These are phyloP conservation scores for Xylariaceae sp. DNA, from an alignment of 2,329 filamentous ascomycete species.

Conservation along the genomic window DNA sequence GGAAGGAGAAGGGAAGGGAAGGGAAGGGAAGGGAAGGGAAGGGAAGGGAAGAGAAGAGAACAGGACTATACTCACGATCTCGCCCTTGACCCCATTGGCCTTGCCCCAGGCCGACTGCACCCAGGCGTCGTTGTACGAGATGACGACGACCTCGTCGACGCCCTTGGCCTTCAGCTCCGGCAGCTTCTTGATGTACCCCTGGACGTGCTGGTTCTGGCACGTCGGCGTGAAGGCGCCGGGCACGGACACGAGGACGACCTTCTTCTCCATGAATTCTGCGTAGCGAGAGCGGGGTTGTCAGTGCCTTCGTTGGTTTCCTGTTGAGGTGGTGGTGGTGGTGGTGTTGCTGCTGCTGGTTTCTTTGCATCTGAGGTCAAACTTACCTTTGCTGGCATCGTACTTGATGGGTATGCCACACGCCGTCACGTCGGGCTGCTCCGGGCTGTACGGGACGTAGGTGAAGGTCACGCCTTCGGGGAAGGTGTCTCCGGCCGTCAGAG, in stretches of 20 bases:
- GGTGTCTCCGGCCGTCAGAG: constrained; percentile 77
- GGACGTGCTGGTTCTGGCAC: constrained; percentile 80
- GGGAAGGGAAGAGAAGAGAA: not conserved
- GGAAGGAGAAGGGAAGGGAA: not conserved
- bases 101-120: constrained; percentile 92
- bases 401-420: constrained; percentile 77
- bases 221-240: constrained; percentile 83
- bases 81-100: constrained; percentile 76
- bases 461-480: constrained; percentile 84
- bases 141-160: constrained; percentile 79
- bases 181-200: constrained; percentile 75
- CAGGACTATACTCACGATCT: constrained; percentile 62
- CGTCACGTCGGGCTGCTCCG: constrained; percentile 69
- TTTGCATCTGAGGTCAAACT: constrained; percentile 23
- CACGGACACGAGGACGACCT: constrained; percentile 58
- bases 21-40: not conserved
- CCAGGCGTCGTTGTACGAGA: constrained; percentile 82
- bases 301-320: not conserved
- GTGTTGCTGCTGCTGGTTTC: no score
- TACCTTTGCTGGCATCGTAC: constrained; percentile 78
- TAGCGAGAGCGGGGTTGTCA: not conserved
- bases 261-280: constrained; percentile 59
- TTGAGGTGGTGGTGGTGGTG: no score
- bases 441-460: constrained; percentile 78
- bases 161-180: constrained; percentile 75